Percentiles rank a stretch among this genome's conserved stretches.
Evolutionary conservation across 176 grass and related monocot species (phyloP).

Genomic region (Rhipidocladum racemiflorum): DNA sequence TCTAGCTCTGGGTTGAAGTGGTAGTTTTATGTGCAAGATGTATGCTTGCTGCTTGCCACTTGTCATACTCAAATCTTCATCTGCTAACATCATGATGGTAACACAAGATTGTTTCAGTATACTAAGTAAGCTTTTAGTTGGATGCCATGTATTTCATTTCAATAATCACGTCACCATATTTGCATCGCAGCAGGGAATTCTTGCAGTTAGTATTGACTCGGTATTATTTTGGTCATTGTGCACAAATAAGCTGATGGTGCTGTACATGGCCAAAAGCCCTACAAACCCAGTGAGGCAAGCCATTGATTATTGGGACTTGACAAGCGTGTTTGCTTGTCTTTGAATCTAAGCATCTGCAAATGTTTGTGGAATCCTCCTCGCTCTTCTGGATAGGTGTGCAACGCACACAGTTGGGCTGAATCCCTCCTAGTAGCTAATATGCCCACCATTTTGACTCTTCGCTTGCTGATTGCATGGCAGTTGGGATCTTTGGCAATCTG

Average conservation of each 20-base stretch:
- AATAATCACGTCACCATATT: background rate
- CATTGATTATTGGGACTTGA: background rate
- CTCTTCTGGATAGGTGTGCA: background rate
- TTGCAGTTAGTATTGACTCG: background rate
- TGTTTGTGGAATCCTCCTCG: background rate
- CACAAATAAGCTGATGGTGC: background rate
- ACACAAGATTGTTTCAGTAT: background rate
- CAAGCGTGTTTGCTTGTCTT: background rate
- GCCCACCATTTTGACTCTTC: background rate
- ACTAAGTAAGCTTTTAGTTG: background rate
- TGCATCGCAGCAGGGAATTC: background rate
- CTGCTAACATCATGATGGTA: background rate
- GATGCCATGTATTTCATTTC: background rate
- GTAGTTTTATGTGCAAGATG: background rate
- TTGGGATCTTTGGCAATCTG: background rate
- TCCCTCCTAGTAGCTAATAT: background rate
- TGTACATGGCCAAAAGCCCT: too few species aligned
- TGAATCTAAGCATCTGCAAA: background rate
- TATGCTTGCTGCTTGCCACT: background rate
- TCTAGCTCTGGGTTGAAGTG: background rate
- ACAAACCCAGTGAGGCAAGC: too few species aligned
- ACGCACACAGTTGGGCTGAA: too few species aligned
- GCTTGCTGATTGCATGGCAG: background rate
- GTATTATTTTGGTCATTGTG: background rate
- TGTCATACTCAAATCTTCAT: background rate